Evolutionary conservation across 345 rosid genomes (phyloP).

Genomic region (Noccaea bulbosa): DNA sequence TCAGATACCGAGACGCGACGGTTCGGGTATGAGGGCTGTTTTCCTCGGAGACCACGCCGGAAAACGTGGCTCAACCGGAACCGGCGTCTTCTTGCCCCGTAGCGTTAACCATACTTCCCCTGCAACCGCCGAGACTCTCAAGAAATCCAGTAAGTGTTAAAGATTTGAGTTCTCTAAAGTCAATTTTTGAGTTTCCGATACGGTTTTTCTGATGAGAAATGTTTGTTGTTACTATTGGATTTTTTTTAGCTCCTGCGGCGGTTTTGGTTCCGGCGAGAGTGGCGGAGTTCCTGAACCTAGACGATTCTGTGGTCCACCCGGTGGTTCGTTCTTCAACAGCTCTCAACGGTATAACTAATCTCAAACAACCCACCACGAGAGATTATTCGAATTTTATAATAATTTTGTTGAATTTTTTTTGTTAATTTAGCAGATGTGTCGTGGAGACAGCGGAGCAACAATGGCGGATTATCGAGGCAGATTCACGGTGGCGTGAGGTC

Average conservation of each 20-base stretch:
- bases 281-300: slow-evolving; percentile 68
- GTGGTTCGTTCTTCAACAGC: slow-evolving; percentile 39
- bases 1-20: slow-evolving; percentile 35
- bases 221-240: neutral
- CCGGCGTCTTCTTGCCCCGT: slow-evolving; percentile 92
- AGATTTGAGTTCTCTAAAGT: no score
- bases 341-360: slow-evolving; percentile 7
- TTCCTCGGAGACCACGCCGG: slow-evolving; percentile 54
- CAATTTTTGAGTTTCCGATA: neutral
- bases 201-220: slow-evolving; percentile 6
- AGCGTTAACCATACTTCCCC: slow-evolving; percentile 38
- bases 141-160: slow-evolving; percentile 59
- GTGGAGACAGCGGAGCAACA: slow-evolving; percentile 30
- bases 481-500: slow-evolving; percentile 8
- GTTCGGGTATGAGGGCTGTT: slow-evolving; percentile 64
- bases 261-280: slow-evolving; percentile 85
- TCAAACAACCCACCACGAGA: neutral
- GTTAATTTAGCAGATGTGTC: slow-evolving; percentile 25
- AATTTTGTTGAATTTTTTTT: neutral
- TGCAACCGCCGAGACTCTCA: slow-evolving; percentile 47
- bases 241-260: slow-evolving; percentile 49
- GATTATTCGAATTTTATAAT: neutral
- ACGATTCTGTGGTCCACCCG: slow-evolving; percentile 43
- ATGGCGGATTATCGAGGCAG: slow-evolving; percentile 27
- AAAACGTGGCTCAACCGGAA: slow-evolving; percentile 69